Evolutionary conservation across 495 filamentous ascomycete genomes (phyloP), one percentile per base, ranked within the genome.

Genomic region (Daldinia bambusicola): DNA sequence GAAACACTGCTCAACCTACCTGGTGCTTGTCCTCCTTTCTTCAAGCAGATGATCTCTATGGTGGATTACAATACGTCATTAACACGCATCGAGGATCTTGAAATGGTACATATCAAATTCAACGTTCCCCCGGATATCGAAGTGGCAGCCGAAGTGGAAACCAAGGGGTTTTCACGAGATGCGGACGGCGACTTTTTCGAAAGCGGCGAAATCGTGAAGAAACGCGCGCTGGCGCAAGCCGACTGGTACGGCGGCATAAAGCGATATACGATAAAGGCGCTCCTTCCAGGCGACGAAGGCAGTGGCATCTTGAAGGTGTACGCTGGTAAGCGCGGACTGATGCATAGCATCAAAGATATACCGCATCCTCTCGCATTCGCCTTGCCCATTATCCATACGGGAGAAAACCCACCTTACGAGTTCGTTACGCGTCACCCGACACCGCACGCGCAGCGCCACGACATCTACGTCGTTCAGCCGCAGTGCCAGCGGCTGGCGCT

Each of bases 371-470:
- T 99, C 48, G 93, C 94, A 10, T 89, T 98, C 61, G 90, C 93
- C n/a, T 81, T 99, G 20, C 95, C 95, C 4, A 91, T 99, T 40
- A 84, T 92, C 45, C 95, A 99, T 80, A 90, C 88, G 0, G 96
- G 95, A 62, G 90, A 92, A 55, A 98, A 98, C 72, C 95, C 96
- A 0, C 89, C 92, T 0, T 98, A 97, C 77, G 92, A 97, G 58
- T 98, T 98, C 74, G 84, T 97, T 38, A 89, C 91, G 34, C 91
- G 95, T 12, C 95, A 99, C 79, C 95, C 96, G 2, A 99, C 95
- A 0, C 96, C 95, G 10, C 96, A 98, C 77, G 96, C 95, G 45
- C 93, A 96, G 74, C 89, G 95, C 20, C 95, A 99, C 78, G 95
- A 98, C 71, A 87, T 99, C 69, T 99, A 99, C 80, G 91, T 99